Base-by-base conservation (phyloP, 495 filamentous ascomycete genomes). In the Aspergillus biplanus region DNA sequence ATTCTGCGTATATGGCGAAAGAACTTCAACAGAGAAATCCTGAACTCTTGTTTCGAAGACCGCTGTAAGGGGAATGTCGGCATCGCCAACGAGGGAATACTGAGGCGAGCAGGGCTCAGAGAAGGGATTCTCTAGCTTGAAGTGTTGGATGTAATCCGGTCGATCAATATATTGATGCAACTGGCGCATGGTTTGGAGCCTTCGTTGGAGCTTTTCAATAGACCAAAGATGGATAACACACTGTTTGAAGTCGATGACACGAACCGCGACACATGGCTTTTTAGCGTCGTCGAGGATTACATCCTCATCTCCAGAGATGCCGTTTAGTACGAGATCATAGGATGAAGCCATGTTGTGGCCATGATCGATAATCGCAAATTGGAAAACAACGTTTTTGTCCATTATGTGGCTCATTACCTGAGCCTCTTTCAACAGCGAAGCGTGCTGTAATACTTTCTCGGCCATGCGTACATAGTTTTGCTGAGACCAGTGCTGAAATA, bases 351-450 rank as follows among this genome's bases (percentile, higher is more conserved):
- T 85, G 52, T 88, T 86, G 67, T 98, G 93, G 2, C 95, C 95
- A 67, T 90, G 81, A 63, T 96, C 93, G 33, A 98, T 86, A 59
- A 98, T 86, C 16, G 92, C 89, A 71, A 97, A 98, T 75, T 99
- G 95, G 76, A 99, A 99, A 37, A 94, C 90, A 15, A 97, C 89
- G 65, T 87, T 87, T 76, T 97, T 95, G 67, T 95, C 92, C 84
- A 99, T 91, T 64, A 93, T 92, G 62, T 97, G 92, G 77, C 96
- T 97, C 90, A 99, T 94, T 54, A 99, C 87, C 72, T 99, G 95
- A 5, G 94, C 96, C 73, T 99, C 95, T 74, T 99, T 99, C 46
- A 98, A 76, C 39, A 86, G 86, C 12, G 90, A 87, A 7, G 94
- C 94, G 75, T 96, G 86, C 66, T 96, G 92, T 31, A 99, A 74